Evolutionary conservation across 2,329 filamentous ascomycete species (phyloP).

Genomic region (Calonectria crousiana): DNA sequence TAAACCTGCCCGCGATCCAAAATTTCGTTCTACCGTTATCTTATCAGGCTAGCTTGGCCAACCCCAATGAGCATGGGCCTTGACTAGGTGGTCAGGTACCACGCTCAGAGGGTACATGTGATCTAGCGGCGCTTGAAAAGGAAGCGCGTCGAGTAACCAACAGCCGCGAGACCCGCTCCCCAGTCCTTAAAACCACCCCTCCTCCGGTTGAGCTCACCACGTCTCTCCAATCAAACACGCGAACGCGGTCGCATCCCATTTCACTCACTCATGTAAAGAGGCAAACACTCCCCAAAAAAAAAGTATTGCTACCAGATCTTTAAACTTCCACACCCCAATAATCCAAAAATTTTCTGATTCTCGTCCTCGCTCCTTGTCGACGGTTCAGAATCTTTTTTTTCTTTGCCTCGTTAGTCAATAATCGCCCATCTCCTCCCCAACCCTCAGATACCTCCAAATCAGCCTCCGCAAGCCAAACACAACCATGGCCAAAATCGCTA

Average conservation of each 20-base stretch:
- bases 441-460: neutral
- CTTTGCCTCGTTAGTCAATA: neutral
- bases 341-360: neutral
- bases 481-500: conserved; percentile 58
- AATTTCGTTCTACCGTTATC: conserved; percentile 38
- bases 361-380: neutral
- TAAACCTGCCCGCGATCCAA: neutral
- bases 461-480: neutral
- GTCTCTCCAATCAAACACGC: conserved; percentile 40
- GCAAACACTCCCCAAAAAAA: conserved; percentile 7
- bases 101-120: neutral
- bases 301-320: conserved; percentile 6
- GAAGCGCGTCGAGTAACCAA: neutral
- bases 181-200: conserved; percentile 29
- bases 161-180: conserved; percentile 22
- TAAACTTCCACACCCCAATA: neutral
- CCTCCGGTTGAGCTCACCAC: conserved; percentile 22
- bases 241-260: conserved; percentile 41
- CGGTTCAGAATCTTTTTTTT: neutral
- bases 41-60: conserved; percentile 32
- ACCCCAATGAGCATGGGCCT: neutral
- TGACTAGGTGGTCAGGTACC: neutral
- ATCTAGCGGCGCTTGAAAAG: neutral
- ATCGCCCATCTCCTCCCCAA: neutral
- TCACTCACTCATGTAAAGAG: conserved; percentile 28